Evolutionary conservation across 192 early-diverging fungal species (phyloP).

Genomic region (Gryganskiella cystojenkinii): DNA sequence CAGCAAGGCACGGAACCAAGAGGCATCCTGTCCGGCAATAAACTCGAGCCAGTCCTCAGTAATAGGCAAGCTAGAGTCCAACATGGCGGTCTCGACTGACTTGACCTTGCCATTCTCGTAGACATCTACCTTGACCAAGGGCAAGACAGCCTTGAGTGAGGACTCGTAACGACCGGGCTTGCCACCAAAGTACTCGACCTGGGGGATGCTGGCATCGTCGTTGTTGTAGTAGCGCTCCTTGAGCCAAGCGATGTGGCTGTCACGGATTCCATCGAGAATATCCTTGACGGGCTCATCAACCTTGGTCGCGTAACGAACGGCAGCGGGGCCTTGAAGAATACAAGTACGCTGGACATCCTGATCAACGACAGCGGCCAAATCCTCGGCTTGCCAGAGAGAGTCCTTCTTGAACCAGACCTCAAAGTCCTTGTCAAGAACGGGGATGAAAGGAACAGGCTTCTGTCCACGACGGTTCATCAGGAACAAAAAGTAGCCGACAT

Average conservation of each 20-base stretch:
- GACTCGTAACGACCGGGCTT: constrained; percentile 41
- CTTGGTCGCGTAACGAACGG: constrained; percentile 75
- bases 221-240: constrained; percentile 77
- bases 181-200: constrained; percentile 83
- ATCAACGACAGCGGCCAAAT: constrained; percentile 84
- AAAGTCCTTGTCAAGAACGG: constrained; percentile 88
- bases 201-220: constrained; percentile 71
- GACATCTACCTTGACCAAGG: constrained; percentile 56
- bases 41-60: constrained; percentile 74
- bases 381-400: constrained; percentile 90
- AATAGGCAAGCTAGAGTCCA: constrained; percentile 64
- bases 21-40: constrained; percentile 77
- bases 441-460: constrained; percentile 93
- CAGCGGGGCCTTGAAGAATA: constrained; percentile 92
- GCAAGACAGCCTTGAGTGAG: constrained; percentile 31
- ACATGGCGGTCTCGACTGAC: constrained; percentile 64
- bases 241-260: constrained; percentile 78
- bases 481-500: constrained; percentile 85
- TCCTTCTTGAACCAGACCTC: constrained; percentile 92
- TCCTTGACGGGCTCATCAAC: constrained; percentile 90
- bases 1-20: constrained; percentile 89
- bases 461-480: constrained; percentile 79
- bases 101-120: constrained; percentile 59
- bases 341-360: constrained; percentile 86
- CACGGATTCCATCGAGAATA: constrained; percentile 87